Evolutionary conservation across 2,329 filamentous ascomycete species (phyloP).

Genomic region (Nigrospora osmanthi): DNA sequence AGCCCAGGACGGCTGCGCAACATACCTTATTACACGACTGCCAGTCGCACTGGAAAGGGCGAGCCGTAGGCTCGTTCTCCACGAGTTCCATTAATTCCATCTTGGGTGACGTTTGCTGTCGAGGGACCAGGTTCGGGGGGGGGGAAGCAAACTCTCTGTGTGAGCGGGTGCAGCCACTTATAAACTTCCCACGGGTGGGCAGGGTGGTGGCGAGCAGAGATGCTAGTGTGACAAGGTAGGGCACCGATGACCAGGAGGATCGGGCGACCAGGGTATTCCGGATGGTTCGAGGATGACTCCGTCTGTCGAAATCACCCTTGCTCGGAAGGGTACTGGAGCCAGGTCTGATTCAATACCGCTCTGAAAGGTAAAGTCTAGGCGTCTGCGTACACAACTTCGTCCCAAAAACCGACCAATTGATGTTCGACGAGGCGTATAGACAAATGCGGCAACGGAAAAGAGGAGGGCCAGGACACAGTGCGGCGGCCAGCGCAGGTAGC

Average conservation of each 20-base stretch:
- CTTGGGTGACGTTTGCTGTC: conserved; percentile 3
- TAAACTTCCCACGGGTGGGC: conserved; percentile 15
- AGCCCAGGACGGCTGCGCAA: not conserved
- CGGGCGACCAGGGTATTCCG: conserved; percentile 14
- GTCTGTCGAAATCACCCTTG: conserved; percentile 21
- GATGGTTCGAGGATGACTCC: conserved; percentile 18
- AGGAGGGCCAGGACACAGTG: conserved; percentile 4
- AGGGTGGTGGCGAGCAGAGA: conserved; percentile 8
- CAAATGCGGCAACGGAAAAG: conserved; percentile 1
- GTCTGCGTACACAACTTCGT: conserved; percentile 16
- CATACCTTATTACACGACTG: conserved; percentile 53
- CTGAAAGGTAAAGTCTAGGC: conserved; percentile 21
- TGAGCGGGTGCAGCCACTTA: conserved; percentile 21
- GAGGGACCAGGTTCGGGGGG: not conserved
- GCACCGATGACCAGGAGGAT: conserved; percentile 11
- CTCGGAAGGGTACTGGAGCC: conserved; percentile 22
- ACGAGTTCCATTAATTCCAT: conserved; percentile 62
- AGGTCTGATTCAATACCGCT: conserved; percentile 28
- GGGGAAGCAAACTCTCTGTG: conserved; percentile 6
- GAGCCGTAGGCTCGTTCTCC: conserved; percentile 53
- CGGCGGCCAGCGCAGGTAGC: conserved; percentile 10
- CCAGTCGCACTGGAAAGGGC: conserved; percentile 59
- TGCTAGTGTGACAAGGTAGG: conserved; percentile 8
- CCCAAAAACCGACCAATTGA: conserved; percentile 11
- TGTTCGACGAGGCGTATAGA: conserved; percentile 8